Percentiles rank a stretch among this genome's conserved stretches.
These are phyloP conservation scores for Leonotis leonurus DNA, from an alignment of 257 asterid species.

Conservation along the genomic window DNA sequence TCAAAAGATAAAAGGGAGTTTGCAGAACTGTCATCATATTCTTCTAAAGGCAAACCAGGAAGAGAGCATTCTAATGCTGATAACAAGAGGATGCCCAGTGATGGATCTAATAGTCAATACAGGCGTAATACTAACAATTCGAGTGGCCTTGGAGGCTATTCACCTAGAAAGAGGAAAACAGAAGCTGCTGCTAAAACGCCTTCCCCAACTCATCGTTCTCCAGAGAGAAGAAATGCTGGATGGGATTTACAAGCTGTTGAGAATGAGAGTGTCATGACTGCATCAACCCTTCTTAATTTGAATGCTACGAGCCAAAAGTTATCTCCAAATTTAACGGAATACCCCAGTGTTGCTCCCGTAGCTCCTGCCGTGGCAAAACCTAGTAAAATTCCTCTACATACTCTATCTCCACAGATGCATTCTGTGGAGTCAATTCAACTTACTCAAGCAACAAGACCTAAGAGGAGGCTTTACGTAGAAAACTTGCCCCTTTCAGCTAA, in stretches of 20 bases:
- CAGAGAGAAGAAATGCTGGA: slow-evolving; percentile 61
- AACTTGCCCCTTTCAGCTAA: slow-evolving; percentile 70
- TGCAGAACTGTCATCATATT: slow-evolving; percentile 33
- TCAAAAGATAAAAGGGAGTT: slow-evolving; percentile 38
- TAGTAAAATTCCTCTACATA: slow-evolving; percentile 28
- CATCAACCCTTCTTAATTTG: slow-evolving; percentile 25
- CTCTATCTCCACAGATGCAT: slow-evolving; percentile 43
- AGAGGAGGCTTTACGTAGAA: slow-evolving; percentile 91
- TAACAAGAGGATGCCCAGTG: slow-evolving; percentile 46
- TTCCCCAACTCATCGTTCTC: slow-evolving; percentile 69
- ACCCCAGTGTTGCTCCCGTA: slow-evolving; percentile 33
- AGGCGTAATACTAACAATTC: slow-evolving; percentile 46
- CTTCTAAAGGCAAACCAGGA: slow-evolving; percentile 52
- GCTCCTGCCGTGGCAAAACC: slow-evolving; percentile 36
- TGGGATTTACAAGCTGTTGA: slow-evolving; percentile 70
- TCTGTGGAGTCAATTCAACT: slow-evolving; percentile 77
- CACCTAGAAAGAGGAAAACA: slow-evolving; percentile 94
- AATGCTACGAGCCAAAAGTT: slow-evolving; percentile 32
- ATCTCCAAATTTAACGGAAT: slow-evolving; percentile 28
- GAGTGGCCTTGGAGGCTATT: slow-evolving; percentile 97
- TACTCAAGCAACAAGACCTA: slow-evolving; percentile 92
- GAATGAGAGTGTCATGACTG: slow-evolving; percentile 27
- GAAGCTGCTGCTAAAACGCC: slow-evolving; percentile 81
- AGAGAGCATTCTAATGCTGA: slow-evolving; percentile 55
- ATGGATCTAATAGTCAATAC: slow-evolving; percentile 53